Evolutionary conservation across 352 stramenopile genomes (phyloP), one percentile per base, ranked within the genome.

Genomic region (Aphanomyces astaci): DNA sequence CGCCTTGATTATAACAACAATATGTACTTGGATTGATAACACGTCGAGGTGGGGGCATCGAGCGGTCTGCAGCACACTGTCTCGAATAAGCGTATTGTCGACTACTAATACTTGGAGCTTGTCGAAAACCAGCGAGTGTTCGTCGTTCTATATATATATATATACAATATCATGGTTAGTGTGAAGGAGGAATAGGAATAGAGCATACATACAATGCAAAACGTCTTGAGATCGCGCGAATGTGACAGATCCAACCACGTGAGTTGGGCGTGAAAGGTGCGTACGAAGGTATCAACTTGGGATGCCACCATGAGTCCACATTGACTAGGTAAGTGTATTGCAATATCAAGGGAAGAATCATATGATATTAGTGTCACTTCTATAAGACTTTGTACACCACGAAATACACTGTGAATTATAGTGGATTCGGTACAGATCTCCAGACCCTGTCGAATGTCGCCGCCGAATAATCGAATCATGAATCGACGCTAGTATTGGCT

Each of bases 161-260:
- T 9, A 46, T 46, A 9, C 9, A 46, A 46, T 46, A 17, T 46
- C n/a, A n/a, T n/a, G n/a, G n/a, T n/a, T n/a, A n/a, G n/a, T n/a
- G n/a, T n/a, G 15, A 7, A 43, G 36, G 7, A 43, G 36, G 15
- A 43, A 43, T 15, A 15, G 15, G 7, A 15, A 43, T 15, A 15
- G 7, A 4, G 19, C 13, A 7, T 27, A 7, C 13, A 53, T 53
- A 53, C 45, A 7, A 27, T 25, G 4, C 4, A 25, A 24, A 53
- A 53, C 45, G 19, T 25, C 45, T 59, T 30, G 5, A 59, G n/a
- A 2, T 59, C 51, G 13, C 27, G 51, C 11, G 22, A 59, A 39
- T 59, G 51, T 4, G 51, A 59, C 15, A 59, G 51, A 36, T 59
- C 51, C 17, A 59, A 10, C 51, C 51, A 59, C 30, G 51, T 59